Base-by-base conservation (phyloP, 2,329 filamentous ascomycete genomes). In the Stromatinia cepivora region DNA sequence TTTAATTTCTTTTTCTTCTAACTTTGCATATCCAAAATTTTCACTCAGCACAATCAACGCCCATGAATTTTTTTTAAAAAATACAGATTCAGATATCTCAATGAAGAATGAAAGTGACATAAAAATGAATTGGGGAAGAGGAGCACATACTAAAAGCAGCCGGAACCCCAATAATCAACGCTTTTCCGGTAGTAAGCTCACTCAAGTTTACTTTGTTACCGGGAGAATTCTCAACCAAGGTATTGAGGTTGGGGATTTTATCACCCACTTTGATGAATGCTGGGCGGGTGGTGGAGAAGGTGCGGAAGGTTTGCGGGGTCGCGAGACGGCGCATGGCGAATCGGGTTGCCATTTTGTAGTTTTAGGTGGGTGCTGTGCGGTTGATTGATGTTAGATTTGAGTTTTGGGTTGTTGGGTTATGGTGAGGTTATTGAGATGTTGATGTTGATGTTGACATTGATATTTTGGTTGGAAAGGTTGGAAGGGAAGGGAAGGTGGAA, bases 191-290 rank as follows among this genome's bases (percentile, higher is more conserved):
- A 71, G 80, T 79, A 72, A 96, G 85, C 82, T 96, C 92, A 72
- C 90, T 86, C 75, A 98, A 85, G 81, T 92, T 94, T 80, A 98
- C 88, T 81, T 94, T 95, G 86, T 93, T 96, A 71, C 92, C 93
- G 0, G 94, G 94, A n/a, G 91, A 93, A 81, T 87, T 86, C 82
- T 98, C 92, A 73, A 89, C 90, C 75, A 97, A 86, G 63, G 92
- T 88, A 73, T 93, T 88, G 70, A 94, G 82, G 80, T 88, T 82
- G 15, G 94, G 95, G 68, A 98, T 84, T 74, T 85, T 82, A 80
- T 97, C 93, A 77, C 94, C 94, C 71, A 88, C 88, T 76, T 91
- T 86, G 79, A 98, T 91, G 73, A 87, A 82, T 56, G 83, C 83
- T 61, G 84, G 84, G 59, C 86, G 81, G 48, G 89, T 87, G 72